Conservation (phyloP, 495 filamentous ascomycete genomes). For the Penicillium fimorum region DNA sequence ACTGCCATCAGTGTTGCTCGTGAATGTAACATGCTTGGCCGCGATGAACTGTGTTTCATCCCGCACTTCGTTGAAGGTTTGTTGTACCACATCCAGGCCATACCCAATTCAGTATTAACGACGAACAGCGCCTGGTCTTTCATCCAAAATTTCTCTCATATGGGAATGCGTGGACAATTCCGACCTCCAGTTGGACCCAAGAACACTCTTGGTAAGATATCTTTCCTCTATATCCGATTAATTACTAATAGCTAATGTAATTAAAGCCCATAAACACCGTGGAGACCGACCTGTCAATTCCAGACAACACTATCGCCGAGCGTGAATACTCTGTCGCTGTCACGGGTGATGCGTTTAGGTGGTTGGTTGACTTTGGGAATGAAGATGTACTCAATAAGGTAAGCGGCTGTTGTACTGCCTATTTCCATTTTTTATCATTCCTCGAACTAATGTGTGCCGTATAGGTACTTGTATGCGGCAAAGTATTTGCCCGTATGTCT, state of each 20-base stretch:
- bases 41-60: constrained; percentile 82
- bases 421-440: background rate
- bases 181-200: constrained; percentile 68
- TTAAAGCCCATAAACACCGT: constrained; percentile 65
- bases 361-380: constrained; percentile 87
- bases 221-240: background rate
- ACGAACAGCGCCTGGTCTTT: constrained; percentile 55
- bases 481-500: constrained; percentile 98
- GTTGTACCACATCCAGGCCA: constrained; percentile 5
- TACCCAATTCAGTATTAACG: constrained; percentile 4
- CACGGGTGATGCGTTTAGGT: constrained; percentile 91
- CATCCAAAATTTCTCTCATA: constrained; percentile 64
- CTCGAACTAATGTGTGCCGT: background rate
- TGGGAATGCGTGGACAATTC: constrained; percentile 95
- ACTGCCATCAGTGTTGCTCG: constrained; percentile 96
- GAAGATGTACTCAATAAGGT: constrained; percentile 71
- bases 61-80: constrained; percentile 79
- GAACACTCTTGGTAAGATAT: constrained; percentile 63
- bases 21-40: constrained; percentile 83
- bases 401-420: constrained; percentile 14
- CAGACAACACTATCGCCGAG: constrained; percentile 75
- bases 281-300: constrained; percentile 75
- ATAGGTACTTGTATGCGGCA: constrained; percentile 83
- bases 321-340: constrained; percentile 85
- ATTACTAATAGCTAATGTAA: constrained; percentile 26